Base-by-base conservation (phyloP, 257 asterid species). In the Nicotiana obtusifolia region DNA sequence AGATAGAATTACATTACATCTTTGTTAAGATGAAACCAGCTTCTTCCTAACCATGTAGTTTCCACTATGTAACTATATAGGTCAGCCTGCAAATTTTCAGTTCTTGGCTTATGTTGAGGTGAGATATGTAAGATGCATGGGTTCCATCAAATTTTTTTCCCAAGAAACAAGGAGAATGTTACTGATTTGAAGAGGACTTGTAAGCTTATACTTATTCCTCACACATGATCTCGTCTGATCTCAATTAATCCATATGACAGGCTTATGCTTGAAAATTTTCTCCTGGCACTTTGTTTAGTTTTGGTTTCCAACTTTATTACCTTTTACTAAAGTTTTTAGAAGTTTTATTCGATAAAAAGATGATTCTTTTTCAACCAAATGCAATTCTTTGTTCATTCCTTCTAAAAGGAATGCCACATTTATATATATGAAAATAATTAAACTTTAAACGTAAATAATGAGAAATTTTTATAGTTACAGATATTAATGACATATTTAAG, bases 1-100 rank as follows among this genome's bases (percentile, higher is more conserved):
- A 75, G 80, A 41, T 0, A 9, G 49, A 41, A 8, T 41, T 41
- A 41, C 80, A 26, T 75, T 26, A 75, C 62, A 15, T 75, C 64
- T 75, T 75, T 75, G 26, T 75, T 49, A 49, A 26, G 80, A 26
- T 52, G 62, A 75, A 75, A 26, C 44, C 59, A 75, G 80, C 62
- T 75, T 24, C 24, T 49, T 75, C 16, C 80, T 75, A 75, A 75
- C 80, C 64, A 47, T 75, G 64, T 26, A 75, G 16, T 73, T 73
- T 49, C 79, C 24, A 49, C 26, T 73, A 49, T 73, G 79, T 73
- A 73, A 47, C 62, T 75, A 75, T 75, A 26, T 24, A 49, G 62
- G 62, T 49, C 80, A 24, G 80, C 44, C 24, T 49, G 80, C 44
- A 75, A 49, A 9, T 8, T 41, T 26, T 75, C 64, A 75, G 80